These are phyloP conservation scores for Brassica carinata DNA, from an alignment of 345 rosid species.

Conservation along the genomic window DNA sequence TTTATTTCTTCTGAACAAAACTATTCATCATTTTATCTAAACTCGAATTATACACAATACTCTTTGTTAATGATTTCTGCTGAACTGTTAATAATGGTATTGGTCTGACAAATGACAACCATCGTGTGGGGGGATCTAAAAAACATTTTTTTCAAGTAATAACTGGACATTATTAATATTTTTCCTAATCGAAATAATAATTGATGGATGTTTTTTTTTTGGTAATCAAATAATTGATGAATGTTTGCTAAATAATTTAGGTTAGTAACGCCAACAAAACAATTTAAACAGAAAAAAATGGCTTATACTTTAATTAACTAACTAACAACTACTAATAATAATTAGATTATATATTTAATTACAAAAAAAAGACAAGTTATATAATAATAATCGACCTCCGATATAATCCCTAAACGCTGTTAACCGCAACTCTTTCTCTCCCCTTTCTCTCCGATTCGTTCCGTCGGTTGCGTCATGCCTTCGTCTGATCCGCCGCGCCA, in stretches of 20 bases:
- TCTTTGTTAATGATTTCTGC: not conserved
- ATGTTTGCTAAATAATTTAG: conserved; percentile 6
- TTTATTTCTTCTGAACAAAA: not conserved
- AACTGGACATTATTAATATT: not conserved
- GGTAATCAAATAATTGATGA: not conserved
- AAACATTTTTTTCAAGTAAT: not conserved
- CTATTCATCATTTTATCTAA: not conserved
- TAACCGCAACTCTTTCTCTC: conserved; percentile 11
- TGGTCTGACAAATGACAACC: not conserved
- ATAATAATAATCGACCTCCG: conserved; percentile 13
- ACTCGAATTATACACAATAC: not conserved
- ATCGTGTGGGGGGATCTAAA: conserved; percentile 3
- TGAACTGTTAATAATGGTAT: not conserved
- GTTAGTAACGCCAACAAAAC: not conserved
- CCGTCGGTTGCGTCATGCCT: conserved; percentile 32
- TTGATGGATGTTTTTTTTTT: no score
- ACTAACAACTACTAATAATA: not conserved
- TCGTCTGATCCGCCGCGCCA: conserved; percentile 28
- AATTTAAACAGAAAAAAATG: not conserved
- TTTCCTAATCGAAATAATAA: not conserved
- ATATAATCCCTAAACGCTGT: conserved; percentile 2
- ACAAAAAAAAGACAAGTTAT: not conserved
- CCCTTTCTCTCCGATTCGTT: conserved; percentile 23
- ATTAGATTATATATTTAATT: not conserved
- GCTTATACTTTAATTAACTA: not conserved